Evolutionary conservation across 345 rosid species (phyloP).

Genomic region (Odontarrhena argentea): DNA sequence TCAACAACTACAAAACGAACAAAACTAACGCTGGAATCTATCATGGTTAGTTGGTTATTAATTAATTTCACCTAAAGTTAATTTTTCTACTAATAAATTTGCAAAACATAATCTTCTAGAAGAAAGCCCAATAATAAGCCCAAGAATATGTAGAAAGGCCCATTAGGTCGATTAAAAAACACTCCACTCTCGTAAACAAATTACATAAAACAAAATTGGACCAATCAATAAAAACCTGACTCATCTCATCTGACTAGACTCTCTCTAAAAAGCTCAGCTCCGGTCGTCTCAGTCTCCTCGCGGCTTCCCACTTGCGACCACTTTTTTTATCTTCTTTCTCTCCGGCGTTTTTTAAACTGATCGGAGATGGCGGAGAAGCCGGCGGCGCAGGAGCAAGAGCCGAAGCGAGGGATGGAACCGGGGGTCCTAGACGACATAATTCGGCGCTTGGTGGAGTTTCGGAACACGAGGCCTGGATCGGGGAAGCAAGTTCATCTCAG

Average conservation of each 20-base stretch:
- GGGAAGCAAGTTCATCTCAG: conserved; percentile 78
- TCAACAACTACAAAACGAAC: no score
- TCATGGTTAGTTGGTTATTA: no score
- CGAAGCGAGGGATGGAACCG: conserved; percentile 56
- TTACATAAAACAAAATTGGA: not conserved
- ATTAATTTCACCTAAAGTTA: not conserved
- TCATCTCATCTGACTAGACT: conserved; percentile 15
- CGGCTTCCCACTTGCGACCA: conserved; percentile 19
- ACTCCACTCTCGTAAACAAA: not conserved
- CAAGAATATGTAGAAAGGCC: conserved; percentile 5
- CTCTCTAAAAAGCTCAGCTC: not conserved
- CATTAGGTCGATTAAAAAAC: conserved; percentile 26
- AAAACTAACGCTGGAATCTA: no score
- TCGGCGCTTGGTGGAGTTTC: conserved; percentile 58
- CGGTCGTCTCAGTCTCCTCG: conserved; percentile 25
- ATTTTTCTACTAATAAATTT: not conserved
- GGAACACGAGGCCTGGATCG: conserved; percentile 56
- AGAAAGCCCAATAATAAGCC: not conserved
- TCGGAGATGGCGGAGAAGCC: conserved; percentile 43
- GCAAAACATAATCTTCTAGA: not conserved
- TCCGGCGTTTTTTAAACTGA: not conserved
- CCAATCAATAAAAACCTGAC: conserved; percentile 31
- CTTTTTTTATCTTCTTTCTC: not conserved
- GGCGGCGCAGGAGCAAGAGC: conserved; percentile 34
- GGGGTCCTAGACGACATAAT: conserved; percentile 70